These are phyloP conservation scores for Trametes sp. DNA, from an alignment of 1,284 basidiomycete genomes.

Conservation along the genomic window DNA sequence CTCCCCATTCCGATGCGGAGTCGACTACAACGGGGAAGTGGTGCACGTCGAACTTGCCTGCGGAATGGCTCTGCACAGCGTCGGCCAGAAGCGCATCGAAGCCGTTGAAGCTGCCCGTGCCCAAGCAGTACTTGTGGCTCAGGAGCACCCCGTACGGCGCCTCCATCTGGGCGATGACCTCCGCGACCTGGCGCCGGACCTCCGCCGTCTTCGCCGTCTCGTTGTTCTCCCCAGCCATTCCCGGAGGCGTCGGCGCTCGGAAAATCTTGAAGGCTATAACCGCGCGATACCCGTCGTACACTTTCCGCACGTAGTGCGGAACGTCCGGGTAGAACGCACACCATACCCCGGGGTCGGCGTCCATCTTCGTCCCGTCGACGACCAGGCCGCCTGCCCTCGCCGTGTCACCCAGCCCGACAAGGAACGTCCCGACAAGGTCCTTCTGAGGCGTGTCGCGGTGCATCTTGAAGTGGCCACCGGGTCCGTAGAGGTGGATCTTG, in stretches of 20 bases:
- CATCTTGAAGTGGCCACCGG: conserved; percentile 38
- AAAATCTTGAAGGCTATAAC: conserved; percentile 46
- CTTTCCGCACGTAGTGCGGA: conserved; percentile 38
- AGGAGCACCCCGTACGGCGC: conserved; percentile 41
- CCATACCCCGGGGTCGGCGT: conserved; percentile 28
- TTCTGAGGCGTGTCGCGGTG: conserved; percentile 43
- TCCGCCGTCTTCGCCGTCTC: neutral
- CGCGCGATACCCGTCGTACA: conserved; percentile 38
- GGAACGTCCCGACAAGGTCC: conserved; percentile 37
- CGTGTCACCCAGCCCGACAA: conserved; percentile 36
- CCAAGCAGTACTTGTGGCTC: conserved; percentile 39
- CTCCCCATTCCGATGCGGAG: neutral
- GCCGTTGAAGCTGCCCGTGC: conserved; percentile 35
- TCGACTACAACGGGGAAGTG: conserved; percentile 39
- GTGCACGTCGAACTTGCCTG: conserved; percentile 25
- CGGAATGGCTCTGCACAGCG: conserved; percentile 18
- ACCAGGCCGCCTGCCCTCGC: neutral
- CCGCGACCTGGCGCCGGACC: neutral
- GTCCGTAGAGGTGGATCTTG: neutral
- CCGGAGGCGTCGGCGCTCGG: conserved; percentile 6
- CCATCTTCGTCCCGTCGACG: neutral
- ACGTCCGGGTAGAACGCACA: conserved; percentile 50
- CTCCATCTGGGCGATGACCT: conserved; percentile 26
- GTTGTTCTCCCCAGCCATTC: neutral
- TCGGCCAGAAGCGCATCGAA: conserved; percentile 38